Evolutionary conservation across 2,329 filamentous ascomycete species (phyloP), one percentile per base, ranked within the genome.

Genomic region (Fusarium caatingaense): DNA sequence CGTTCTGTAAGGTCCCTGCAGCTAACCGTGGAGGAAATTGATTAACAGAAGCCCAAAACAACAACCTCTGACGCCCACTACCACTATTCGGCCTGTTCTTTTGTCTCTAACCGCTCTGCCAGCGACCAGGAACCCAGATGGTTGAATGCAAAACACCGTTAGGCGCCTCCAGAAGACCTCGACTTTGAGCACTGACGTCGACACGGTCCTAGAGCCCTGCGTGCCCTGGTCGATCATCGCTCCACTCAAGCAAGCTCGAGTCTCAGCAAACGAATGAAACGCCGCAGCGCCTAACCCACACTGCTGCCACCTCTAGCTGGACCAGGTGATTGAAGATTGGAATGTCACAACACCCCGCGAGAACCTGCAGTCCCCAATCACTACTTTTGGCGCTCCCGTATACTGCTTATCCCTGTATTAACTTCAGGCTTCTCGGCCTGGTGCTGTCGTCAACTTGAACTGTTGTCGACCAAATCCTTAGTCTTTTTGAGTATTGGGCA

Each of bases 211-310:
- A 40, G 54, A 71, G 64, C 73, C 73, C 74, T 72, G 73, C 55
- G 58, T 71, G 62, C 72, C 74, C 74, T 72, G 74, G 76, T 69
- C 74, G 72, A 75, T 78, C 74, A 74, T 78, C 73, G 64, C 72
- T 74, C 69, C 75, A 75, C 65, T 56, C 67, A 60, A 71, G 63
- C 72, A 73, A 59, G 61, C 62, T 72, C 58, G 55, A 66, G 72
- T 65, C 71, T 67, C 66, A 65, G 71, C 72, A 75, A 72, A 71
- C 76, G 73, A 77, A 78, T 79, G 73, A 76, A 71, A 79, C 76
- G 69, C 72, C 73, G 69, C 72, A 76, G 77, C 76, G 76, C 74
- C 76, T 77, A 76, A 69, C 72, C 72, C 73, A 68, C 72, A 72
- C 69, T 68, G 62, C 66, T 74, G 51, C 72, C 64, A 74, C 67